Conservation (phyloP, 306 rosid genomes). For the Psophocarpus tetragonolobus region DNA sequence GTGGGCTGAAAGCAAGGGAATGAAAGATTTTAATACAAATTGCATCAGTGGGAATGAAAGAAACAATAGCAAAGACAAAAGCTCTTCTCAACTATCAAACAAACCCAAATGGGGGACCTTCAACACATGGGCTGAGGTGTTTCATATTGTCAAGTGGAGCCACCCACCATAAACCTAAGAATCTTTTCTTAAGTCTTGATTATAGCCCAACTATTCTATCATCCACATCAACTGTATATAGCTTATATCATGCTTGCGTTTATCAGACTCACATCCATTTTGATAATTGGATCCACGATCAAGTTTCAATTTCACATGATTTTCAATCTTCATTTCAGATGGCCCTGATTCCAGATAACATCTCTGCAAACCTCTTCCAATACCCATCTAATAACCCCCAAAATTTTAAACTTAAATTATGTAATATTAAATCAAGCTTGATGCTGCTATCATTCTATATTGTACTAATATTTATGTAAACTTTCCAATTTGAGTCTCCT, state of each 20-base stretch:
- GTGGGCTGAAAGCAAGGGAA: constrained; percentile 38
- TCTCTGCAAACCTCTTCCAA: background rate
- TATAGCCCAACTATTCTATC: constrained; percentile 1
- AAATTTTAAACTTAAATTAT: background rate
- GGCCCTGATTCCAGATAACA: no score
- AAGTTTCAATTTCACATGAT: background rate
- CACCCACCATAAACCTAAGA: constrained; percentile 52
- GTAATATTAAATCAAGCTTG: background rate
- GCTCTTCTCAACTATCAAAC: constrained; percentile 50
- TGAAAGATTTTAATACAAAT: constrained; percentile 36
- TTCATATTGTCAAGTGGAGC: constrained; percentile 56
- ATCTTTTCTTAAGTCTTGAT: constrained; percentile 53
- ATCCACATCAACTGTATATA: background rate
- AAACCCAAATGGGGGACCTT: constrained; percentile 73
- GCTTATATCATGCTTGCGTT: background rate
- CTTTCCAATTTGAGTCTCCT: no score
- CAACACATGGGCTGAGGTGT: constrained; percentile 86
- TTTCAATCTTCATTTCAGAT: background rate
- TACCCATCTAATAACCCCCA: background rate
- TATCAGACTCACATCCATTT: background rate
- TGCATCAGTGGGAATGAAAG: constrained; percentile 59
- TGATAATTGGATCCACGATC: background rate
- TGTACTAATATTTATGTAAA: background rate
- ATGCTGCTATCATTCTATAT: background rate
- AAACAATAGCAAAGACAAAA: constrained; percentile 79